Percentiles rank a stretch among this genome's conserved stretches.
Conservation (phyloP, 176 grass and related monocot species). For the Rhynchospora tenuis region DNA sequence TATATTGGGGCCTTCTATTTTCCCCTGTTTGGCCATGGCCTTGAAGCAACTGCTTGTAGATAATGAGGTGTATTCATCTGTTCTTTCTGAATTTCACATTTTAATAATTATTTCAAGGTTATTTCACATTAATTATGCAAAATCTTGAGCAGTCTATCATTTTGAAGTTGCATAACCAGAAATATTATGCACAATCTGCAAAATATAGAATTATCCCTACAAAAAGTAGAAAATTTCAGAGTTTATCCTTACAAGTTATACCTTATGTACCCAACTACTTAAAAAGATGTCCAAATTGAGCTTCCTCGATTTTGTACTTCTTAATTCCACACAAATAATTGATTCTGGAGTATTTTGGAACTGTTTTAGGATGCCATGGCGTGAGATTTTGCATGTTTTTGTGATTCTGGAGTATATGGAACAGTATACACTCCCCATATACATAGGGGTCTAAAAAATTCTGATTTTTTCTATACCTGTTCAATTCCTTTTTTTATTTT, state of each 20-base stretch:
- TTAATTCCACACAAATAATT: neutral
- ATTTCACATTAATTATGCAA: neutral
- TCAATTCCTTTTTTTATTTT: neutral
- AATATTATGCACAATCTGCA: neutral
- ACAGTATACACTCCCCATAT: neutral
- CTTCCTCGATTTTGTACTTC: neutral
- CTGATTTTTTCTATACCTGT: neutral
- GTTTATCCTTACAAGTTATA: neutral
- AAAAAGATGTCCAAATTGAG: neutral
- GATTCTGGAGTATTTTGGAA: neutral
- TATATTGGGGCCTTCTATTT: conserved; percentile 75
- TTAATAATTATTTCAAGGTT: too few species aligned
- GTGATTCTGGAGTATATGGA: too few species aligned
- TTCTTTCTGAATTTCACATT: neutral
- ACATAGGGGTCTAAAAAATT: neutral
- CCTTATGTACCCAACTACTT: neutral
- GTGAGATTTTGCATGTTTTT: neutral
- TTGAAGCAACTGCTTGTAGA: conserved; percentile 77
- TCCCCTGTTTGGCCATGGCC: conserved; percentile 58
- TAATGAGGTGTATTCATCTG: conserved; percentile 56
- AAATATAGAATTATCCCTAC: neutral
- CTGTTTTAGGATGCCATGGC: neutral
- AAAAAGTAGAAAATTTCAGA: neutral
- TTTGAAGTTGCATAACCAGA: neutral
- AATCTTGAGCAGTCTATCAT: neutral